A percentile compares a stretch with the other conserved stretches of the same genome.
phyloP scores from a whole-genome alignment of 495 filamentous ascomycete genomes.

The Daldinia caldariorum region DNA sequence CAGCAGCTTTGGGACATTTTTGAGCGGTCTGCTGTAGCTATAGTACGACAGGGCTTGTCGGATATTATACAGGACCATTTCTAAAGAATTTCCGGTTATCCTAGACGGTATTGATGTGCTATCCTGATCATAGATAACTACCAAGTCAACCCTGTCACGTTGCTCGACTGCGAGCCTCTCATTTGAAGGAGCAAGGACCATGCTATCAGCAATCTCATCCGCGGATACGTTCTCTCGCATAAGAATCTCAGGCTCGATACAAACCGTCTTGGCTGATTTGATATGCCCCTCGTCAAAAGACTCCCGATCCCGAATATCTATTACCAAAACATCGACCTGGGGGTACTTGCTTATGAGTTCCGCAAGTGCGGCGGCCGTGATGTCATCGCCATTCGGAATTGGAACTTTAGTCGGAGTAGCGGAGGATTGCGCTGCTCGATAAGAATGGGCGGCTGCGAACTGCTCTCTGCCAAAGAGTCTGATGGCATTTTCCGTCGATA shows the following conservation, averaged over 20 bases:
- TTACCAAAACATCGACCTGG: constrained; percentile 73
- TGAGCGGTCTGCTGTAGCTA: constrained; percentile 73
- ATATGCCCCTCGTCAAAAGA: constrained; percentile 91
- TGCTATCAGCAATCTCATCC: constrained; percentile 81
- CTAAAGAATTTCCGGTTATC: constrained; percentile 54
- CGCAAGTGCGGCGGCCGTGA: constrained; percentile 72
- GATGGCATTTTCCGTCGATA: constrained; percentile 34
- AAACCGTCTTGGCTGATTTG: constrained; percentile 80
- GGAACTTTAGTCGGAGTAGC: constrained; percentile 28
- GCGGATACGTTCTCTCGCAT: constrained; percentile 82
- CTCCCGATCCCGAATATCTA: constrained; percentile 85
- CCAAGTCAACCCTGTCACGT: constrained; percentile 81
- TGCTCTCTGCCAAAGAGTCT: constrained; percentile 36
- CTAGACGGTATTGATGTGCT: constrained; percentile 60
- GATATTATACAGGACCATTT: constrained; percentile 72
- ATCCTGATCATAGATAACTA: constrained; percentile 89
- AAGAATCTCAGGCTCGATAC: constrained; percentile 83
- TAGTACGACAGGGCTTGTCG: constrained; percentile 84
- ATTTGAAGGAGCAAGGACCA: constrained; percentile 77
- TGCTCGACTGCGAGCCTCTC: constrained; percentile 80
- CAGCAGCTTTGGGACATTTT: constrained; percentile 77
- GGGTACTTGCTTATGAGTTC: constrained; percentile 63
- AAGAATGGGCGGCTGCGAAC: constrained; percentile 49
- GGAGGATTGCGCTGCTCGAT: constrained; percentile 40
- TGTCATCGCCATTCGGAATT: constrained; percentile 68